A percentile compares a stretch with the other conserved stretches of the same genome.
phyloP scores from a whole-genome alignment of 1,284 basidiomycete genomes.

The Paramarasmius palmivorus region DNA sequence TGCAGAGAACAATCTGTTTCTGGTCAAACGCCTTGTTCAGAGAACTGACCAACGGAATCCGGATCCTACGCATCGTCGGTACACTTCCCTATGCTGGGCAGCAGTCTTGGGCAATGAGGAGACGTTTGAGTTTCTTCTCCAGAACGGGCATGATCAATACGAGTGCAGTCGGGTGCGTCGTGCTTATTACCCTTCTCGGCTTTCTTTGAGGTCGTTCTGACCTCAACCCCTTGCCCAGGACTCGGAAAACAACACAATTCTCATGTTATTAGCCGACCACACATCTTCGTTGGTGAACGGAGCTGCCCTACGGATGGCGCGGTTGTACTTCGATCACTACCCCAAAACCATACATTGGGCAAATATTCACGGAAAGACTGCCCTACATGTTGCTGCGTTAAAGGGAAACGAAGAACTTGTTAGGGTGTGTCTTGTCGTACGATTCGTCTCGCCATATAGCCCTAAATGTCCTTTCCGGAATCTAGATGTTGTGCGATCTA shows the following conservation, averaged over 20 bases:
- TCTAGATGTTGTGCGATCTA: constrained; percentile 83
- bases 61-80: constrained; percentile 70
- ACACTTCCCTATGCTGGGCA: constrained; percentile 88
- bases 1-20: constrained; percentile 88
- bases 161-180: constrained; percentile 81
- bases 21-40: constrained; percentile 80
- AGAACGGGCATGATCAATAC: constrained; percentile 85
- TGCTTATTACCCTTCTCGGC: constrained; percentile 1
- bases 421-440: constrained; percentile 52
- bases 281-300: constrained; percentile 54
- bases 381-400: constrained; percentile 84
- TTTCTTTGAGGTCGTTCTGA: constrained; percentile 6
- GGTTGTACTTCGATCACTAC: constrained; percentile 79
- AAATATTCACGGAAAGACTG: constrained; percentile 85
- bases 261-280: constrained; percentile 83
- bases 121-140: constrained; percentile 86
- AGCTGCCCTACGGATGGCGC: constrained; percentile 78
- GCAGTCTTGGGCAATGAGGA: constrained; percentile 84
- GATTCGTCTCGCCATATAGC: constrained; percentile 13
- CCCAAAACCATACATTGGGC: constrained; percentile 88
- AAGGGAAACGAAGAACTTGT: constrained; percentile 90
- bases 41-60: constrained; percentile 87
- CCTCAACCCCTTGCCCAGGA: constrained; percentile 53
- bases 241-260: constrained; percentile 85
- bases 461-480: constrained; percentile 19